Conservation (phyloP, 2,329 filamentous ascomycete genomes). For the Talaromyces atroroseus region DNA sequence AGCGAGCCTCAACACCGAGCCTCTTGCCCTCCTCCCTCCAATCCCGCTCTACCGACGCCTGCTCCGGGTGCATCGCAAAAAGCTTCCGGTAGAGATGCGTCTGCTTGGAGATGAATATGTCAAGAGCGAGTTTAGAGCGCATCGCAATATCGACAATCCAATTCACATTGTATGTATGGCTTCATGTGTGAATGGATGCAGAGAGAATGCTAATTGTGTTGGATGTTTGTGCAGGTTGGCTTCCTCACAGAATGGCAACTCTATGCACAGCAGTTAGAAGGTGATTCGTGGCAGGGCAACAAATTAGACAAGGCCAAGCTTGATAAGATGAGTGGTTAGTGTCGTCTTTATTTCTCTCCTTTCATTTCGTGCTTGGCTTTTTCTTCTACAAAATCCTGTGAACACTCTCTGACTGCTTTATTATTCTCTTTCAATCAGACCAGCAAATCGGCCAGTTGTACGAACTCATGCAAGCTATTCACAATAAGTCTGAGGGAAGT, state of each 20-base stretch:
- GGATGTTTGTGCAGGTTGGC: conserved; percentile 60
- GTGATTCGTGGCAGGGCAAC: conserved; percentile 75
- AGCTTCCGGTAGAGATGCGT: conserved; percentile 67
- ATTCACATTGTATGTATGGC: conserved; percentile 69
- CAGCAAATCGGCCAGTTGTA: conserved; percentile 92
- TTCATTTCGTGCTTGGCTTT: not conserved
- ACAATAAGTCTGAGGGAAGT: conserved; percentile 10
- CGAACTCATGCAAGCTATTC: conserved; percentile 77
- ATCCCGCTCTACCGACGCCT: conserved; percentile 85
- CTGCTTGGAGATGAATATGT: conserved; percentile 87
- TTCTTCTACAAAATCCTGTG: conserved; percentile 1
- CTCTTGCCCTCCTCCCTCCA: conserved; percentile 72
- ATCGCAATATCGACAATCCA: conserved; percentile 79
- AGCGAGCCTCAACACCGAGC: conserved; percentile 40
- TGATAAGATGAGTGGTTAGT: conserved; percentile 87
- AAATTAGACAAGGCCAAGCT: conserved; percentile 79
- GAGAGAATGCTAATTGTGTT: not conserved
- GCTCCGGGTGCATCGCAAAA: conserved; percentile 76
- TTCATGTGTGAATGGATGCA: not conserved
- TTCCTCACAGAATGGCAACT: conserved; percentile 96
- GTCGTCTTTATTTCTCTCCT: not conserved
- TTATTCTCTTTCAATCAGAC: conserved; percentile 50
- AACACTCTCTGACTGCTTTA: not conserved
- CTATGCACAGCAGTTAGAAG: conserved; percentile 89
- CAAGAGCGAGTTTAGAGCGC: conserved; percentile 84